Conservation (phyloP, 805 yeast species). For the Torulaspora franciscae region DNA sequence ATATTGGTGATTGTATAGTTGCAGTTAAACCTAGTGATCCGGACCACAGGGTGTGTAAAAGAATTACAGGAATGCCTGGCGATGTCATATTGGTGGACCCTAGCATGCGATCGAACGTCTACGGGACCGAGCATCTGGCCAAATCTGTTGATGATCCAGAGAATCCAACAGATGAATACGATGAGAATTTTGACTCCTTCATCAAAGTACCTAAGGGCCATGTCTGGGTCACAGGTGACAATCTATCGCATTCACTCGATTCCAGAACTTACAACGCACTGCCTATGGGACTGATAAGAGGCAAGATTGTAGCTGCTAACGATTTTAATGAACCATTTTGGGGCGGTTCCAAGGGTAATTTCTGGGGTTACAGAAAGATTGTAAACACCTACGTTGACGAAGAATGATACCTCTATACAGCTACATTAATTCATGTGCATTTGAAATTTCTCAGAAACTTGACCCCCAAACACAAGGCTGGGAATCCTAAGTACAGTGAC, state of each 20-base stretch:
- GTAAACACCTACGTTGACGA: conserved; percentile 47
- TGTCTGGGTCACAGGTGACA: conserved; percentile 97
- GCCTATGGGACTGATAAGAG: conserved; percentile 83
- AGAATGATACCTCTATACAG: conserved; percentile 4
- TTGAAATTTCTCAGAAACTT: conserved; percentile 50
- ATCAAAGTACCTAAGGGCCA: conserved; percentile 89
- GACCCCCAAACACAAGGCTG: conserved; percentile 59
- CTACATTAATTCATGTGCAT: conserved; percentile 2
- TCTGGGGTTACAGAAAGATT: conserved; percentile 54
- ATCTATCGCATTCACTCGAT: conserved; percentile 78
- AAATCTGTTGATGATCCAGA: background rate
- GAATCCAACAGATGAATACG: conserved; percentile 11
- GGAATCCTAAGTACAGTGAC: conserved; percentile 42
- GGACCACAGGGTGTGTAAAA: conserved; percentile 76
- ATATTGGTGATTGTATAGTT: conserved; percentile 82
- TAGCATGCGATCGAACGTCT: conserved; percentile 46
- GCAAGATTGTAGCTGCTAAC: conserved; percentile 74
- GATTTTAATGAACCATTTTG: conserved; percentile 47
- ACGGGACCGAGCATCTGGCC: conserved; percentile 8
- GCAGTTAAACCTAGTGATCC: conserved; percentile 90
- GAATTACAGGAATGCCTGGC: conserved; percentile 96
- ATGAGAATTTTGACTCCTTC: conserved; percentile 41
- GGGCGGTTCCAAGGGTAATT: conserved; percentile 35
- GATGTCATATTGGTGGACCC: conserved; percentile 82
- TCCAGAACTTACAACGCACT: conserved; percentile 85